These are phyloP conservation scores for Diospyros kaki DNA, from an alignment of 148 eudicot species.

Conservation along the genomic window DNA sequence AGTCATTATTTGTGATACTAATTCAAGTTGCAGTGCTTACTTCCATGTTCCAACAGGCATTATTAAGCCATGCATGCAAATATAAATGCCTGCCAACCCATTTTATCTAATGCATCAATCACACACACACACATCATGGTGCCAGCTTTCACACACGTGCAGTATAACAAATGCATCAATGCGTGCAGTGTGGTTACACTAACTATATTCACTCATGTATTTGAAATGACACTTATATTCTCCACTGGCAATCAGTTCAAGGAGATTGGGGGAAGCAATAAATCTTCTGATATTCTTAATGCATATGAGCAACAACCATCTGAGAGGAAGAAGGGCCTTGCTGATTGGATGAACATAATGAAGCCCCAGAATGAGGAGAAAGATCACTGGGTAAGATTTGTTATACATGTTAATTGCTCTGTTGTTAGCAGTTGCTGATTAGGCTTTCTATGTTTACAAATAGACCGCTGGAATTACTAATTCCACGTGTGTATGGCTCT, in stretches of 20 bases:
- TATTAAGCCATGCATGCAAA: too few relatives aligned
- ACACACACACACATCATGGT: too few relatives aligned
- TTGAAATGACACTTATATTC: neutral
- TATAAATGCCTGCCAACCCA: too few relatives aligned
- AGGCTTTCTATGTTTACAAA: neutral
- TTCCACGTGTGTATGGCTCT: slow-evolving; percentile 8
- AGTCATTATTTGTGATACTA: too few relatives aligned
- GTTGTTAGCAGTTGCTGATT: neutral
- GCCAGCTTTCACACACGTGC: too few relatives aligned
- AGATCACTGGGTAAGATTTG: slow-evolving; percentile 77
- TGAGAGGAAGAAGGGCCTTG: slow-evolving; percentile 74
- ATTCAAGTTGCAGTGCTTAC: too few relatives aligned
- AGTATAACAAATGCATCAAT: too few relatives aligned
- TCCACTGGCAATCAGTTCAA: slow-evolving; percentile 45
- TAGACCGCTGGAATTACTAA: neutral
- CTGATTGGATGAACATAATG: slow-evolving; percentile 72
- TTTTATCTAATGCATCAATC: too few relatives aligned
- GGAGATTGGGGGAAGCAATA: slow-evolving; percentile 65
- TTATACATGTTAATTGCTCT: neutral
- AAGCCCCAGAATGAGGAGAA: slow-evolving; percentile 78
- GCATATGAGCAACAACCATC: slow-evolving; percentile 39
- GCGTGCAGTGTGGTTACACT: too few relatives aligned
- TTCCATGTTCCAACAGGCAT: too few relatives aligned
- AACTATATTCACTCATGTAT: neutral
- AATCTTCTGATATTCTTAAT: slow-evolving; percentile 34